Base-by-base conservation (phyloP, 441 rosid genomes). In the Corymbia citriodora region DNA sequence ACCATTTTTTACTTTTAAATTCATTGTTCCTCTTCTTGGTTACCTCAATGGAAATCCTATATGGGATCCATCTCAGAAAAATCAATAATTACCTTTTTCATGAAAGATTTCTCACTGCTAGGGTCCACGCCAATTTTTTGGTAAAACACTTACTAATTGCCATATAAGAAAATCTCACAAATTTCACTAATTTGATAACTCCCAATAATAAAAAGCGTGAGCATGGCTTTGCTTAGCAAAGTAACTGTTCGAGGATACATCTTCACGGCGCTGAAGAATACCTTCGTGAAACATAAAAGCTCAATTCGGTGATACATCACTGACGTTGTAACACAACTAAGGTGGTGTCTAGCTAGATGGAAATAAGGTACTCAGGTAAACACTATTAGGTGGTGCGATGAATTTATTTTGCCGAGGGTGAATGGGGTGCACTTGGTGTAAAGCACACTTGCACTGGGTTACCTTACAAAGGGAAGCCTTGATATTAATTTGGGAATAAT, bases 301-400 rank as follows among this genome's bases (percentile, higher is more conserved):
- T 21, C 27, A 12, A 57, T 57, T 57, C 21, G 10, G 61, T 10
- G 61, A 57, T 5, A 1, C 2, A 0, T 57, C 27, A 0, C 14
- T 59, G 29, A 10, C 1, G 3, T 23, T 3, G 0, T 59, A 59
- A 2, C 25, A 59, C 14, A 59, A 23, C 14, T 29, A 23, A 1
- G 29, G 10, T 59, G 25, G 63, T 29, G 25, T 29, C 25, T 23
- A 29, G 3, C 10, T 29, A 59, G 23, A 59, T 59, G 63, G 63
- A 13, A 59, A 59, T 59, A 59, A 59, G 29, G 29, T 29, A 59
- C 29, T 59, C 63, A 59, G 25, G 21, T 59, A 29, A 59, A 59
- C 29, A 59, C 25, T 59, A 13, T 59, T 29, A 59, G 25, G 63
- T 23, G 63, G 63, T 59, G 25, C 29, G 63, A 23, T 23, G 63